Conservation (phyloP, 2,329 filamentous ascomycete species). For the Aspergillus candidus region DNA sequence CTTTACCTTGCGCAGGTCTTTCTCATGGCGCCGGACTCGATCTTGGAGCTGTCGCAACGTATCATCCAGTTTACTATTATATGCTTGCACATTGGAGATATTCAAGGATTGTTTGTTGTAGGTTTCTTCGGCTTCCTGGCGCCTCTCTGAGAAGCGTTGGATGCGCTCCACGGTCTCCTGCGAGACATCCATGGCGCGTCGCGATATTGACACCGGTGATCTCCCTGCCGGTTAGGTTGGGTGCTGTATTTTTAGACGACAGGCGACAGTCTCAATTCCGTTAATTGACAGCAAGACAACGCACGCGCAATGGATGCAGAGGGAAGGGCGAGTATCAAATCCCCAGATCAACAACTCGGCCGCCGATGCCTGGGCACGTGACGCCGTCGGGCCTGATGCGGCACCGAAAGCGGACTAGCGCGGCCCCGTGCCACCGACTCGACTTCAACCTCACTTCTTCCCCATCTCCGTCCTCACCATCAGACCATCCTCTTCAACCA, state of each 20-base stretch:
- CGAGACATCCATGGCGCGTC: slow-evolving; percentile 24
- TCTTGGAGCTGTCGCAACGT: slow-evolving; percentile 62
- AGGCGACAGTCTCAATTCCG: background rate
- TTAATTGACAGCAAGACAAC: too few species aligned
- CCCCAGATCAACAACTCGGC: background rate
- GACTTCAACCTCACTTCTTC: slow-evolving; percentile 20
- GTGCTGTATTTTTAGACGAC: background rate
- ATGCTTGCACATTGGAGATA: slow-evolving; percentile 25
- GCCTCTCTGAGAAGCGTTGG: slow-evolving; percentile 29
- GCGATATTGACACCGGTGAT: background rate
- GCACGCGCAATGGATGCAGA: too few species aligned
- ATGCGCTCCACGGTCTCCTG: slow-evolving; percentile 30
- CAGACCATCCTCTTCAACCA: too few species aligned
- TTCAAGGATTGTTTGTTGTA: slow-evolving; percentile 24
- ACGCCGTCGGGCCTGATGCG: background rate
- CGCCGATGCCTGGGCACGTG: slow-evolving; percentile 9
- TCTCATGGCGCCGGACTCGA: slow-evolving; percentile 44
- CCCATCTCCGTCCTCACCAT: slow-evolving; percentile 1
- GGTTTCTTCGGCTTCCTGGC: slow-evolving; percentile 30
- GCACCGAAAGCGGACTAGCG: slow-evolving; percentile 17
- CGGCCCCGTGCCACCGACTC: slow-evolving; percentile 14
- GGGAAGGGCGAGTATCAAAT: too few species aligned
- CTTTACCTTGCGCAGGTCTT: slow-evolving; percentile 42
- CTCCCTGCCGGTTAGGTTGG: background rate
- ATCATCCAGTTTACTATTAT: slow-evolving; percentile 49